Percentiles rank a stretch among this genome's conserved stretches.
phyloP scores from a whole-genome alignment of 139 green algal species.

The Chlorella sp. region DNA sequence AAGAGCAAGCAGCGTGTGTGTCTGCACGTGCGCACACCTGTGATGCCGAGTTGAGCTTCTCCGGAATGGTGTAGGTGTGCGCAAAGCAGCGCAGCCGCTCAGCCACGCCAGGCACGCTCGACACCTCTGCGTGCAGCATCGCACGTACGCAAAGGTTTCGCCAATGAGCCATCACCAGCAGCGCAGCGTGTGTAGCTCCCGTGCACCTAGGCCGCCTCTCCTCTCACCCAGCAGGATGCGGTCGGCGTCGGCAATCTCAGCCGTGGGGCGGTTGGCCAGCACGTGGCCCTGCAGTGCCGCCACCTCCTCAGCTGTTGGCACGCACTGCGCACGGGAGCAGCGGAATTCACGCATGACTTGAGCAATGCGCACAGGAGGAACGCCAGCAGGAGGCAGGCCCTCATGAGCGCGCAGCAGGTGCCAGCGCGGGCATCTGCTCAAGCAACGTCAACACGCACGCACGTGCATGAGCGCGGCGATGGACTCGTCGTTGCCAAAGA shows the following conservation, averaged over 20 bases:
- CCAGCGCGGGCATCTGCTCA: neutral
- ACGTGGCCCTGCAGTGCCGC: constrained; percentile 20
- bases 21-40: too few relatives aligned
- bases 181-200: too few relatives aligned
- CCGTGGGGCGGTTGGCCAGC: constrained; percentile 3
- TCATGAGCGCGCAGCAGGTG: constrained; percentile 1
- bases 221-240: constrained; percentile 7
- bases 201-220: too few relatives aligned
- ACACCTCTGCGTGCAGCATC: constrained; percentile 25
- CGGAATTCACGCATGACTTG: too few relatives aligned
- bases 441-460: neutral
- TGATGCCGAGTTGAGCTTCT: constrained; percentile 29
- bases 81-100: constrained; percentile 18
- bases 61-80: constrained; percentile 32
- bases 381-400: too few relatives aligned
- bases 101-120: constrained; percentile 28
- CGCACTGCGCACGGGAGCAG: constrained; percentile 18
- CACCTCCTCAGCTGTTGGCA: constrained; percentile 32
- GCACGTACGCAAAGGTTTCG: too few relatives aligned
- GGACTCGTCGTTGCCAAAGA: constrained; percentile 28
- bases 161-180: too few relatives aligned
- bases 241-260: constrained; percentile 20
- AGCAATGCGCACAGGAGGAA: too few relatives aligned
- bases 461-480: constrained; percentile 4
- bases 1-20: too few relatives aligned